A percentile compares a stretch with the other conserved stretches of the same genome.
Evolutionary conservation across 352 stramenopile genomes (phyloP).

Genomic region (Phytophthora pistaciae): DNA sequence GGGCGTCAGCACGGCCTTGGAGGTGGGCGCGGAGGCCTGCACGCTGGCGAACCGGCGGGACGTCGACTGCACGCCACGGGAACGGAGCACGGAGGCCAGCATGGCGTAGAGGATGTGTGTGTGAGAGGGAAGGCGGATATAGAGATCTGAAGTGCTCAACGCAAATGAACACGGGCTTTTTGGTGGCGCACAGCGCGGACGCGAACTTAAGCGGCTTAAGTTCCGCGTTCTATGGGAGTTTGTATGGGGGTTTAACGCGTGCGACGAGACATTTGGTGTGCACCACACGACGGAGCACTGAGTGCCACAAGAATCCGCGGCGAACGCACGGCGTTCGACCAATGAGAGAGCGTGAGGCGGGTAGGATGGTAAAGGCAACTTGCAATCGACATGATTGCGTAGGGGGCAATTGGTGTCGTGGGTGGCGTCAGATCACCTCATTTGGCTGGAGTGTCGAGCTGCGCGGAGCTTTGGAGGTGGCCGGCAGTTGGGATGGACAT

Average conservation of each 20-base stretch:
- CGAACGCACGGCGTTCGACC: background rate
- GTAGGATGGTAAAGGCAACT: background rate
- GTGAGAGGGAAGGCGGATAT: background rate
- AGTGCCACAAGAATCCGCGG: background rate
- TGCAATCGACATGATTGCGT: background rate
- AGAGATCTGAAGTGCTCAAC: background rate
- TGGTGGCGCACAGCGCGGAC: background rate
- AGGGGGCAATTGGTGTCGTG: background rate
- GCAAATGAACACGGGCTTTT: background rate
- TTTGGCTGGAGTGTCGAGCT: background rate
- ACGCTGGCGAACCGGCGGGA: conserved; percentile 44
- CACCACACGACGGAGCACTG: background rate
- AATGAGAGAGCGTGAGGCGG: background rate
- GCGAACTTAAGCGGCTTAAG: background rate
- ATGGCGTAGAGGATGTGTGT: conserved; percentile 28
- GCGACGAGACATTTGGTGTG: background rate
- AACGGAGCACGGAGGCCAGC: conserved; percentile 50
- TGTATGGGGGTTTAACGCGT: background rate
- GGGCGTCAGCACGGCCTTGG: conserved; percentile 25
- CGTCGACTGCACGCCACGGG: conserved; percentile 25
- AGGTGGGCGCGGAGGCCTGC: conserved; percentile 36
- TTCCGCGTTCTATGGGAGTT: background rate
- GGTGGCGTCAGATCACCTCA: background rate
- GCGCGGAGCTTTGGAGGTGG: too few species aligned
- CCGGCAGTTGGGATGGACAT: too few species aligned